These are phyloP conservation scores for Paecilomyces sp. DNA, from an alignment of 2,329 filamentous ascomycete genomes.

Conservation along the genomic window DNA sequence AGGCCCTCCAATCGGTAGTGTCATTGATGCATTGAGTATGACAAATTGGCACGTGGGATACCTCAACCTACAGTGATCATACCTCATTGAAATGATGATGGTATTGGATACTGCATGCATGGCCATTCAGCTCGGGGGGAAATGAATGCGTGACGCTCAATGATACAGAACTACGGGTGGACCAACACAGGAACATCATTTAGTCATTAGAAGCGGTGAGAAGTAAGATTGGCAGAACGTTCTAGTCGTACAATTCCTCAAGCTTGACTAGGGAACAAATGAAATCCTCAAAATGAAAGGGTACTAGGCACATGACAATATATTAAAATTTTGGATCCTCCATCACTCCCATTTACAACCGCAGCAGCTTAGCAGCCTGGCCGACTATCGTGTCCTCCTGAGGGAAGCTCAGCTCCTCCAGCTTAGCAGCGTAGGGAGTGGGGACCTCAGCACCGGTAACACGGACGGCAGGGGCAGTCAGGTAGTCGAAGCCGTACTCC, in stretches of 20 bases:
- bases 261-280: slow-evolving; percentile 18
- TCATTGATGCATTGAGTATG: background rate
- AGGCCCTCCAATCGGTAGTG: background rate
- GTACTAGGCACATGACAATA: slow-evolving; percentile 28
- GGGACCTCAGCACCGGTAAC: slow-evolving; percentile 96
- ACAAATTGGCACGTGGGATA: background rate
- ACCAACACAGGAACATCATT: background rate
- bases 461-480: slow-evolving; percentile 86
- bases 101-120: background rate
- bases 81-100: background rate
- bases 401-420: slow-evolving; percentile 95
- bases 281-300: slow-evolving; percentile 16
- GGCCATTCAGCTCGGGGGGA: background rate
- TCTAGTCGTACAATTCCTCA: slow-evolving; percentile 13
- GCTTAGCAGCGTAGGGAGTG: slow-evolving; percentile 85
- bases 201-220: background rate
- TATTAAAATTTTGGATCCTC: slow-evolving; percentile 7
- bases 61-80: background rate
- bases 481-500: slow-evolving; percentile 98
- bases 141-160: background rate
- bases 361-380: slow-evolving; percentile 83
- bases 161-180: background rate
- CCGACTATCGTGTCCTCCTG: slow-evolving; percentile 79
- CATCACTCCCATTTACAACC: slow-evolving; percentile 49
- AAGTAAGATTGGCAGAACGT: background rate